Evolutionary conservation across 2,329 filamentous ascomycete species (phyloP).

Genomic region (Tetracladium maxilliforme): DNA sequence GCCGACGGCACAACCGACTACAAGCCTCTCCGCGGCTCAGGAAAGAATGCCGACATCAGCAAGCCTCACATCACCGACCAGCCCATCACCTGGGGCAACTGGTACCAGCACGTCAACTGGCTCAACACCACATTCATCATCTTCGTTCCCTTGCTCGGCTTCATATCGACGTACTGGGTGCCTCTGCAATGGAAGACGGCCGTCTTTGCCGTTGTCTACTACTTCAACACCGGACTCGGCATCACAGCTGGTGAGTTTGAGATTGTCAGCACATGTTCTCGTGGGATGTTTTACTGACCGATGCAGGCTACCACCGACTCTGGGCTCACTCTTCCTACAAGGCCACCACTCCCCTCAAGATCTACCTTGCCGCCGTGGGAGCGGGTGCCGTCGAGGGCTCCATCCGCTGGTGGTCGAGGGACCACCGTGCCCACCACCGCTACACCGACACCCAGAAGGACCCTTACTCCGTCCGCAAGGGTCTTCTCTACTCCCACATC

Average conservation of each 20-base stretch:
- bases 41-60: constrained; percentile 34
- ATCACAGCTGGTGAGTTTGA: constrained; percentile 54
- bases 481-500: constrained; percentile 68
- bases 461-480: constrained; percentile 82
- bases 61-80: constrained; percentile 80
- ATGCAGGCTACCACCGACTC: constrained; percentile 58
- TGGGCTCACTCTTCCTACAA: constrained; percentile 83
- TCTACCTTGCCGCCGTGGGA: constrained; percentile 70
- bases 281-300: constrained; percentile 2
- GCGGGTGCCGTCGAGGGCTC: constrained; percentile 77
- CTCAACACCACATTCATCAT: constrained; percentile 74
- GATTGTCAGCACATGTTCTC: no score
- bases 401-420: constrained; percentile 78
- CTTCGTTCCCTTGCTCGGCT: constrained; percentile 59
- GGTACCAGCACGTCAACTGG: constrained; percentile 91
- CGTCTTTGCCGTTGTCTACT: constrained; percentile 62
- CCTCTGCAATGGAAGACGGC: constrained; percentile 59
- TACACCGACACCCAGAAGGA: constrained; percentile 91
- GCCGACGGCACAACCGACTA: constrained; percentile 41
- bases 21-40: no score
- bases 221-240: constrained; percentile 71
- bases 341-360: constrained; percentile 58
- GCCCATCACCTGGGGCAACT: constrained; percentile 68
- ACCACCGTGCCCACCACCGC: constrained; percentile 77
- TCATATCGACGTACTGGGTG: constrained; percentile 64